Evolutionary conservation across 225 moss, liverwort and hornwort genomes (phyloP), one percentile per base, ranked within the genome.

Genomic region (Takakia lepidozioides): DNA sequence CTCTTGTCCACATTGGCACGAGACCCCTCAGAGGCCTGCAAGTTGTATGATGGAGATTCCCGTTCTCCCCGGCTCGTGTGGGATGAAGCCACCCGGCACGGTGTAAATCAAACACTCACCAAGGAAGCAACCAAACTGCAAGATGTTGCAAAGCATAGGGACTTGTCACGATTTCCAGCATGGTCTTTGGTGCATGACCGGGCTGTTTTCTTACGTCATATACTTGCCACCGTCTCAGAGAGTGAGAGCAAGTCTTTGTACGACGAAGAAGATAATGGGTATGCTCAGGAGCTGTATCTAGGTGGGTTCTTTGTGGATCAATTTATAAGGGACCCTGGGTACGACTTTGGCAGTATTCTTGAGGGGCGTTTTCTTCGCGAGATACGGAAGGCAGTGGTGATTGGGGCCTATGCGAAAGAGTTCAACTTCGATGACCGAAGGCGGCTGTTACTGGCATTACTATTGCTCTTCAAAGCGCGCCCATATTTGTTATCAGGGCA

Each of bases 291-390:
- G 63, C 70, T 98, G 82, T 98, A 98, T 59, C 71, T 98, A n/a
- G 98, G 98, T 49, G 98, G 98, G 0, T 91, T 98, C 66, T 98
- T 85, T 49, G 81, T 98, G 43, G 98, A 98, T 60, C 91, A 87
- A 22, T 85, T 98, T 65, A 55, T 98, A 38, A 76, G 91, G 49
- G 74, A 87, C 54, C 98, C 98, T 27, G 85, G 82, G 5, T 91
- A 76, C 51, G 81, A 98, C 54, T 98, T 98, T 51, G 98, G 98
- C 27, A 72, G 48, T 9, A 65, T 91, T 49, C 75, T 91, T 25
- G 91, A 98, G 63, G 91, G 85, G 47, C 76, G 91, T 43, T 98
- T 98, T 48, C 62, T 87, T 19, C 67, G 98, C 44, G 91, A 98
- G 65, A 71, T 98, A 59, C 85, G 98, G 29, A 98, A 98, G 70